A percentile compares a stretch with the other conserved stretches of the same genome.
phyloP scores from a whole-genome alignment of 306 rosid genomes.

The Carpinus fangiana region DNA sequence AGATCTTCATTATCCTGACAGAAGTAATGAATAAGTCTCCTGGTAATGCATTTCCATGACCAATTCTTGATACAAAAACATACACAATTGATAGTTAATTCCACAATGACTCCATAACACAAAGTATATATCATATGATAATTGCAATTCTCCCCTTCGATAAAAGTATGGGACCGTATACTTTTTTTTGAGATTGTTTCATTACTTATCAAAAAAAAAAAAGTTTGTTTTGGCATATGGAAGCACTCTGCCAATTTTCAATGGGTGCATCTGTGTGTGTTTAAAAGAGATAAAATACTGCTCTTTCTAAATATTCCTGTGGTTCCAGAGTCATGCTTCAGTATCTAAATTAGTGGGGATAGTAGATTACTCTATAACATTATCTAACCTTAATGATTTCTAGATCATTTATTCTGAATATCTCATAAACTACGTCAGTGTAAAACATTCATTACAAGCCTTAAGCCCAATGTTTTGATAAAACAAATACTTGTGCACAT shows the following conservation, averaged over 20 bases:
- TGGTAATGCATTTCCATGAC: conserved; percentile 2
- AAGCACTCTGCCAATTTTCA: not conserved
- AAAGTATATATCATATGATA: not conserved
- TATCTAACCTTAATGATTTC: not conserved
- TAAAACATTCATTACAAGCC: not conserved
- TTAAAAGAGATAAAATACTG: not conserved
- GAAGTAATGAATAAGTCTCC: not conserved
- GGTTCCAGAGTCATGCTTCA: not conserved
- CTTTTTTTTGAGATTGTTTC: no score
- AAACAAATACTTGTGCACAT: not conserved
- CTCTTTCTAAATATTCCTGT: not conserved
- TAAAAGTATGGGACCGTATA: not conserved
- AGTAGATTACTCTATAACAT: not conserved
- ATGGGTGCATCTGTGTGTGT: not conserved
- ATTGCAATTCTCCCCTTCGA: not conserved
- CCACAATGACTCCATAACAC: not conserved
- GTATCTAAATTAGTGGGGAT: not conserved
- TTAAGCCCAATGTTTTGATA: not conserved
- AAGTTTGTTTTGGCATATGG: not conserved
- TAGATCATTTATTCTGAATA: not conserved
- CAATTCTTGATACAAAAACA: not conserved
- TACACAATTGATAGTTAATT: not conserved
- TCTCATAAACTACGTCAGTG: not conserved
- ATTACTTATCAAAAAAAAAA: no score
- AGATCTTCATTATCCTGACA: conserved; percentile 76